Base-by-base conservation (phyloP, 305 asterid species). In the Solanum chacoense region DNA sequence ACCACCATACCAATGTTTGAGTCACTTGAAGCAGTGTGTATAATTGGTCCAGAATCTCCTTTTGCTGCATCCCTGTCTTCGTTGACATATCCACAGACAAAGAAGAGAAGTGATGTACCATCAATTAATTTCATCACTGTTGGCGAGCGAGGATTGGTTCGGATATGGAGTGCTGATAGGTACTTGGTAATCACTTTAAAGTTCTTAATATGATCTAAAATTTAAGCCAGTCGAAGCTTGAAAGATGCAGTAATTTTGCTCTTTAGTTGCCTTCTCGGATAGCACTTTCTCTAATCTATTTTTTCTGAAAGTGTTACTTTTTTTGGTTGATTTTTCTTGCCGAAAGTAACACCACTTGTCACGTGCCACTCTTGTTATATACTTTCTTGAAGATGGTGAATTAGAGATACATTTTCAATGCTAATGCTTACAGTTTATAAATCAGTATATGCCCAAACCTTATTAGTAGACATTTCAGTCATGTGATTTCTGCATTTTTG, bases 161-260 rank as follows among this genome's bases (percentile, higher is more conserved):
- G 98, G 88, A 93, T 98, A 91, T 98, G 99, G 99, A 95, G 91
- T 88, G 94, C 98, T 72, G 94, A 96, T 88, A 97, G 98, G 99
- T 98, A 91, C 74, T 94, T 84, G 12, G 78, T 79, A 76, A 18
- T 50, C 85, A 32, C 77, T 32, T 80, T 84, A 59, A 84, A 55
- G 50, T 55, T 84, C 87, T 32, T 32, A 22, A 34, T 32, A 22
- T 16, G 50, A 55, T 84, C 50, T 34, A 84, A 34, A 40, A 32
- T 32, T 59, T 28, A 55, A 55, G 11, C 13, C 45, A 32, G 75
- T 32, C 14, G 31, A 83, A 83, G 36, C 73, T 59, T 84, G 50
- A 78, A 63, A 78, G 55, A 55, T 40, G 85, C 86, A 59, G 14
- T 13, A 55, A 32, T 55, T 84, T 16, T 55, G 32, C 87, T 84